Percentiles rank a stretch among this genome's conserved stretches.
These are phyloP conservation scores for Salvia hispanica DNA, from an alignment of 257 asterid species.

Conservation along the genomic window DNA sequence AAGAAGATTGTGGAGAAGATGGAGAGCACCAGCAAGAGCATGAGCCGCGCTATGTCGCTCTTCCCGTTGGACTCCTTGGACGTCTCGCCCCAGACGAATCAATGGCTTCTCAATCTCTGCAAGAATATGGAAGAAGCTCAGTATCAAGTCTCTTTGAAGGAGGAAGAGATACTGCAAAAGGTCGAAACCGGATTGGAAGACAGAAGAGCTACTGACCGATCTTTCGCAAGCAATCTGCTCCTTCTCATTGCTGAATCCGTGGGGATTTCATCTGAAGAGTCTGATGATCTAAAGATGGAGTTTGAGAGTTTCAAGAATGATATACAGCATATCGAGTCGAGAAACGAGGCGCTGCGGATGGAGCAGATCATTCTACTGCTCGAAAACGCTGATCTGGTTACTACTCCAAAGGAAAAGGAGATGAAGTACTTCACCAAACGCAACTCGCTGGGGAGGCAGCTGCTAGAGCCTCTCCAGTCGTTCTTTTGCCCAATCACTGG, in stretches of 20 bases:
- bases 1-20: conserved; percentile 37
- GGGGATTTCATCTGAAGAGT: conserved; percentile 36
- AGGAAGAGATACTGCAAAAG: conserved; percentile 41
- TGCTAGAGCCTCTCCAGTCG: conserved; percentile 50
- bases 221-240: conserved; percentile 43
- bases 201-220: conserved; percentile 40
- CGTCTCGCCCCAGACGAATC: conserved; percentile 25
- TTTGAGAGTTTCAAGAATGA: conserved; percentile 39
- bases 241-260: conserved; percentile 33
- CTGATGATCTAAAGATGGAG: conserved; percentile 31
- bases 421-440: conserved; percentile 43
- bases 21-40: conserved; percentile 32
- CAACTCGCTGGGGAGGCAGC: conserved; percentile 41
- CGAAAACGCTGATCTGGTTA: conserved; percentile 42
- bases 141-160: conserved; percentile 30
- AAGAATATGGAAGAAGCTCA: conserved; percentile 38
- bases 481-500: conserved; percentile 50
- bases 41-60: conserved; percentile 30
- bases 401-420: conserved; percentile 38
- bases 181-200: conserved; percentile 45
- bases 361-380: conserved; percentile 45
- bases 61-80: conserved; percentile 28
- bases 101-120: conserved; percentile 33
- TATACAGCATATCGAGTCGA: conserved; percentile 22
- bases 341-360: conserved; percentile 42